A percentile compares a stretch with the other conserved stretches of the same genome.
Conservation (phyloP, 371 early-diverging fungal species). For the Actinomucor elegans region DNA sequence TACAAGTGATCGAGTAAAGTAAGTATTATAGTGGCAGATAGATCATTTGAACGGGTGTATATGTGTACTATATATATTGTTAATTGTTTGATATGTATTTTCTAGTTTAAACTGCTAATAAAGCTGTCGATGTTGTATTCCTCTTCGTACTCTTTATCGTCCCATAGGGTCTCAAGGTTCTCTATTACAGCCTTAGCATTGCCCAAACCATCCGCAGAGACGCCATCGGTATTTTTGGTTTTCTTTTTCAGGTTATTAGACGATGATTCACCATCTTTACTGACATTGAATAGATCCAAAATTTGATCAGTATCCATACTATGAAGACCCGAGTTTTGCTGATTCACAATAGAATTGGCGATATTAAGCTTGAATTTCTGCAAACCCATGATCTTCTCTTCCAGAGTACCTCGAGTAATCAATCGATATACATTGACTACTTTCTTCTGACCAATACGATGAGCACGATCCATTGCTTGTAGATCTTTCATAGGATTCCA, state of each 20-base stretch:
- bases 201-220: conserved; percentile 28
- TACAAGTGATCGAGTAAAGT: no score
- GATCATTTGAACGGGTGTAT: no score
- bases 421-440: conserved; percentile 96
- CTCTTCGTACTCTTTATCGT: conserved; percentile 92
- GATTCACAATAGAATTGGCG: conserved; percentile 96
- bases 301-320: conserved; percentile 96
- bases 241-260: conserved; percentile 33
- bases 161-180: conserved; percentile 88
- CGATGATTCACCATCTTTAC: conserved; percentile 31
- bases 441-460: conserved; percentile 97
- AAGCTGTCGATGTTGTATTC: conserved; percentile 84
- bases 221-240: conserved; percentile 19
- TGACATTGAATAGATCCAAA: conserved; percentile 86
- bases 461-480: conserved; percentile 98
- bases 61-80: no score
- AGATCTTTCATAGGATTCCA: conserved; percentile 99
- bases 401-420: conserved; percentile 89
- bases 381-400: conserved; percentile 96
- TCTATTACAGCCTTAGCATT: conserved; percentile 81
- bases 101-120: conserved; percentile 68
- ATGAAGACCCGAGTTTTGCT: conserved; percentile 92
- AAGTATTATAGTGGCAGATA: no score
- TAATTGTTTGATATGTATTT: no score
- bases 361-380: conserved; percentile 99